phyloP scores from a whole-genome alignment of 441 rosid species.

The Dalechampia spathulata region DNA sequence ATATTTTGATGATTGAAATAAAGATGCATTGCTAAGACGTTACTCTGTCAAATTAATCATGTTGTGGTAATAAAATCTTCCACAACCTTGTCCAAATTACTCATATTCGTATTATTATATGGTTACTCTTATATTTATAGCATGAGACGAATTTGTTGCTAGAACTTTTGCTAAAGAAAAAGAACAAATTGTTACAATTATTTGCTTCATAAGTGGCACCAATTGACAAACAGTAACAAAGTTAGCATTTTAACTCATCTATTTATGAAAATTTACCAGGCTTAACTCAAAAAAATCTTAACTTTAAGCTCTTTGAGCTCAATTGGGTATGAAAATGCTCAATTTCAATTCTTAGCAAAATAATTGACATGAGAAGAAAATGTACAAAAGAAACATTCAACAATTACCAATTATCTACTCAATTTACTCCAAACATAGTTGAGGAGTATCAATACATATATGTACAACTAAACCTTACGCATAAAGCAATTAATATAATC shows the following conservation, averaged over 20 bases:
- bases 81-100: background rate
- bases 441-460: conserved; percentile 1
- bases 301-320: background rate
- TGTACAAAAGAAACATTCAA: background rate
- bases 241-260: background rate
- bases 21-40: background rate
- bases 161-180: too few relatives aligned
- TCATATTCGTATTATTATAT: too few relatives aligned
- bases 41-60: background rate
- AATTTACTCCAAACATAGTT: background rate
- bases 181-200: background rate
- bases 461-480: conserved; percentile 1
- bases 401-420: conserved; percentile 2
- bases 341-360: background rate
- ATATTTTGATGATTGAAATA: too few relatives aligned
- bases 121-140: too few relatives aligned
- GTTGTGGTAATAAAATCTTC: background rate
- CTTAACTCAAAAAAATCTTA: too few relatives aligned
- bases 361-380: background rate
- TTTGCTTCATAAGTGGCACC: background rate
- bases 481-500: background rate
- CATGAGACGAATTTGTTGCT: too few relatives aligned
- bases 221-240: background rate
- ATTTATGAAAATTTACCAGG: background rate
- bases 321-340: background rate